These are phyloP conservation scores for Hyaloperonospora brassicae DNA, from an alignment of 352 stramenopile genomes.

Conservation along the genomic window DNA sequence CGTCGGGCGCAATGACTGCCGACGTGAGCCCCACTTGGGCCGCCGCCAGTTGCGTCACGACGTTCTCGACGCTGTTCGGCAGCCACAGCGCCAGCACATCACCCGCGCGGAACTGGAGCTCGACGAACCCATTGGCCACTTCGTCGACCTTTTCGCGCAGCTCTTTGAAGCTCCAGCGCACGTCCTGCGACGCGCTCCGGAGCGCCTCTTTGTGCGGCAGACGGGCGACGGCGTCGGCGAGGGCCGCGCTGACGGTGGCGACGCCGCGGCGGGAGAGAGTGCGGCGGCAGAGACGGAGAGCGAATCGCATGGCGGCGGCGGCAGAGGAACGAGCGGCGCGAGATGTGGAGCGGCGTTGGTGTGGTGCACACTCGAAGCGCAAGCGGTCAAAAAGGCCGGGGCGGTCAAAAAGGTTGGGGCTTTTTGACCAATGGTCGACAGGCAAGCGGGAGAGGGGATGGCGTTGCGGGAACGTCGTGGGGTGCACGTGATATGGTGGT, in stretches of 20 bases:
- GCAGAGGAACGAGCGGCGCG: too few relatives aligned
- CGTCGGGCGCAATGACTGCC: slow-evolving; percentile 68
- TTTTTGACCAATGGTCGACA: too few relatives aligned
- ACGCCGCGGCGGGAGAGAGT: slow-evolving; percentile 23
- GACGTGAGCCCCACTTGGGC: slow-evolving; percentile 78
- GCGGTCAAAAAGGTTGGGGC: too few relatives aligned
- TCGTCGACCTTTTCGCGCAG: slow-evolving; percentile 69
- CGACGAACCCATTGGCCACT: slow-evolving; percentile 66
- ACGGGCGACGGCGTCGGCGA: slow-evolving; percentile 68
- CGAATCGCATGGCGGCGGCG: too few relatives aligned
- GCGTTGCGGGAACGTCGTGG: too few relatives aligned
- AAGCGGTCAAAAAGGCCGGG: too few relatives aligned
- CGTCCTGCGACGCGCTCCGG: slow-evolving; percentile 73
- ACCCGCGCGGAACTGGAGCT: slow-evolving; percentile 58
- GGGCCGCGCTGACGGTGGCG: slow-evolving; percentile 55
- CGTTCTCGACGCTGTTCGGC: slow-evolving; percentile 74
- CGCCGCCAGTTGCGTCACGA: slow-evolving; percentile 78
- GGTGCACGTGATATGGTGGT: too few relatives aligned
- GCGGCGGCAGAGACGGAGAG: too few relatives aligned
- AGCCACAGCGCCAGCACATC: slow-evolving; percentile 82
- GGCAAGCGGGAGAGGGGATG: too few relatives aligned
- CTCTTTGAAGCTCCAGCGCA: slow-evolving; percentile 83
- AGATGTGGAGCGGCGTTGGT: too few relatives aligned
- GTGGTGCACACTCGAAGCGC: too few relatives aligned
- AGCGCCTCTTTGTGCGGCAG: slow-evolving; percentile 84